These are phyloP conservation scores for Lumnitzera racemosa DNA, from an alignment of 345 rosid genomes.

Conservation along the genomic window DNA sequence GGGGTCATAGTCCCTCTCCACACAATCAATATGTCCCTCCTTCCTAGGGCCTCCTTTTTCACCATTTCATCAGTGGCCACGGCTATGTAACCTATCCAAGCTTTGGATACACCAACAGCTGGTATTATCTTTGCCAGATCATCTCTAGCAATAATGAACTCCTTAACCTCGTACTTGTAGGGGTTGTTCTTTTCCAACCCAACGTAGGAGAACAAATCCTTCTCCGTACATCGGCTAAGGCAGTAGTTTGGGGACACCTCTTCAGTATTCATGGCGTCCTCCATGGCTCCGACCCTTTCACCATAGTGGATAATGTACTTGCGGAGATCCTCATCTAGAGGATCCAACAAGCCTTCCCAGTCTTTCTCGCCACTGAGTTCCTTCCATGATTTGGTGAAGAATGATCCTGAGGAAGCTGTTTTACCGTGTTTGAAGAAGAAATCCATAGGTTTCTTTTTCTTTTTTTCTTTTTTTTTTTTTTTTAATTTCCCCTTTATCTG, in stretches of 20 bases:
- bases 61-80: constrained; percentile 22
- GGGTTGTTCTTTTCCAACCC: constrained; percentile 15
- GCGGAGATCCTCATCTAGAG: constrained; percentile 22
- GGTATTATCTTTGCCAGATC: no score
- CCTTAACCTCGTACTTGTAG: constrained; percentile 14
- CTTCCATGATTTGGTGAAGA: no score
- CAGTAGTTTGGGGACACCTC: neutral
- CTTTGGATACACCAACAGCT: neutral
- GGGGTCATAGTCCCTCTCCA: constrained; percentile 16
- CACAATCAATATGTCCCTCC: constrained; percentile 23
- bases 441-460: no score
- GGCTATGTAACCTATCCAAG: constrained; percentile 20
- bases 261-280: constrained; percentile 5
- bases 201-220: constrained; percentile 11
- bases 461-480: no score
- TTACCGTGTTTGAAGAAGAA: no score
- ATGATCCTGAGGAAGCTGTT: no score
- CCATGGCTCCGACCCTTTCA: neutral
- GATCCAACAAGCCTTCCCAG: constrained; percentile 23
- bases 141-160: neutral
- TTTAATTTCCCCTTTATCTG: no score
- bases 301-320: constrained; percentile 23
- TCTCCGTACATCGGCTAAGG: neutral
- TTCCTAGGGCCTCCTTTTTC: constrained; percentile 13
- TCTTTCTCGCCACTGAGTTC: neutral